Evolutionary conservation across 2,329 filamentous ascomycete species (phyloP).

Genomic region (Aaosphaeria arxii): DNA sequence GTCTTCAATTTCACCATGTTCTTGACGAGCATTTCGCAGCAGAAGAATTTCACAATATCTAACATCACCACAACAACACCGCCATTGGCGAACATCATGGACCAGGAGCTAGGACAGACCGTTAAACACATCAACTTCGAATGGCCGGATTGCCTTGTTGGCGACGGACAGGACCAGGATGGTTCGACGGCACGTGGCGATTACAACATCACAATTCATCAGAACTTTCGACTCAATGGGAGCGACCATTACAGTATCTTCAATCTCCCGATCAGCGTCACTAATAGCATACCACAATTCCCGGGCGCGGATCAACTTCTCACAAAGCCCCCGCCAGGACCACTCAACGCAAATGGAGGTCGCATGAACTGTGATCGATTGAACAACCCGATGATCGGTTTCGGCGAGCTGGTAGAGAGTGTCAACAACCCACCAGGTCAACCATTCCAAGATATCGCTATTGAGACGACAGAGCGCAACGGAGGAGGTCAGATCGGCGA

Average conservation of each 20-base stretch:
- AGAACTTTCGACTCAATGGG: constrained; percentile 65
- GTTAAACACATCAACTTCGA: constrained; percentile 73
- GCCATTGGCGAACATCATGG: constrained; percentile 61
- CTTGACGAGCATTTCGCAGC: constrained; percentile 61
- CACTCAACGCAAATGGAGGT: constrained; percentile 32
- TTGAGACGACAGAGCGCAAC: constrained; percentile 19
- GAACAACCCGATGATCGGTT: constrained; percentile 24
- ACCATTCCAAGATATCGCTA: constrained; percentile 24
- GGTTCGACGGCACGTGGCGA: constrained; percentile 53
- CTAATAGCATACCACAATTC: constrained; percentile 56
- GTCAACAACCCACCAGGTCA: constrained; percentile 32
- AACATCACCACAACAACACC: constrained; percentile 55
- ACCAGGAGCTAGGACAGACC: constrained; percentile 62
- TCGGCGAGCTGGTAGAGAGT: constrained; percentile 20
- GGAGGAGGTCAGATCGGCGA: constrained; percentile 28
- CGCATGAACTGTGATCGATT: constrained; percentile 27
- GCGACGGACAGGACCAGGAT: constrained; percentile 48
- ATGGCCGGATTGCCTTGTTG: constrained; percentile 68
- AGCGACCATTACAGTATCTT: constrained; percentile 67
- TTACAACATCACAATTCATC: constrained; percentile 72
- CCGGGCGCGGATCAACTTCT: constrained; percentile 28
- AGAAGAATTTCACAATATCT: constrained; percentile 66
- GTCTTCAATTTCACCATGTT: constrained; percentile 67
- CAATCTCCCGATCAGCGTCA: constrained; percentile 66
- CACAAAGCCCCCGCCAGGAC: constrained; percentile 30